Conservation (phyloP, 2,329 filamentous ascomycete species). For the Colletotrichum melonis region DNA sequence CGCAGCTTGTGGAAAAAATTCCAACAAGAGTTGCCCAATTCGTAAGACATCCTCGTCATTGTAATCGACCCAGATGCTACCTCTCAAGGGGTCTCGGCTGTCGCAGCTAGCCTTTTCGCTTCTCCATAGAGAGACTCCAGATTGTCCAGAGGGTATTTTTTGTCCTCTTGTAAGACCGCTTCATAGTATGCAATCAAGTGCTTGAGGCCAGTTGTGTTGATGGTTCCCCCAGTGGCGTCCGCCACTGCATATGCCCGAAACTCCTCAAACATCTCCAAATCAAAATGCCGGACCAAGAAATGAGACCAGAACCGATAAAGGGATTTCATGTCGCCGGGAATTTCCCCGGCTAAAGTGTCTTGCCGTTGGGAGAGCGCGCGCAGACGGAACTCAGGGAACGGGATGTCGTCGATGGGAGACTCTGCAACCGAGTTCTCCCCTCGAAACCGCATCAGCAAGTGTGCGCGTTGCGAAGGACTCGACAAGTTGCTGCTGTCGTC, state of each 20-base stretch:
- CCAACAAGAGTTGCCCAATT: slow-evolving; percentile 21
- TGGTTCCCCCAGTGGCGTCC: slow-evolving; percentile 62
- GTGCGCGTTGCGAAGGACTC: slow-evolving; percentile 30
- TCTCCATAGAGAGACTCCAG: slow-evolving; percentile 19
- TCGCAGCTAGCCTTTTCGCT: slow-evolving; percentile 17
- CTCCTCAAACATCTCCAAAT: slow-evolving; percentile 79
- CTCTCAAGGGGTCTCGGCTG: slow-evolving; percentile 5
- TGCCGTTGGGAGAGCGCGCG: slow-evolving; percentile 53
- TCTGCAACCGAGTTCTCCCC: slow-evolving; percentile 6
- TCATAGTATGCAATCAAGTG: slow-evolving; percentile 75
- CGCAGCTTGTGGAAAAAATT: slow-evolving; percentile 2
- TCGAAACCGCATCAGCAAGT: slow-evolving; percentile 28
- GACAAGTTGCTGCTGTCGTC: slow-evolving; percentile 6
- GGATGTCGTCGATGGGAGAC: slow-evolving; percentile 30
- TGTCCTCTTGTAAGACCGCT: neutral
- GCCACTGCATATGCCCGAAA: slow-evolving; percentile 75
- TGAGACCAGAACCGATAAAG: slow-evolving; percentile 82
- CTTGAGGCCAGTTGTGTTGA: slow-evolving; percentile 65
- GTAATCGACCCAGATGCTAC: neutral
- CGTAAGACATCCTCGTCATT: slow-evolving; percentile 14
- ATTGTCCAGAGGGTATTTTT: neutral
- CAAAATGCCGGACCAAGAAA: slow-evolving; percentile 79
- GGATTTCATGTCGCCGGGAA: slow-evolving; percentile 69
- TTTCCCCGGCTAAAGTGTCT: slow-evolving; percentile 46
- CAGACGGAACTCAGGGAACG: slow-evolving; percentile 50